phyloP scores from a whole-genome alignment of 306 rosid genomes.

The Biancaea sappan region DNA sequence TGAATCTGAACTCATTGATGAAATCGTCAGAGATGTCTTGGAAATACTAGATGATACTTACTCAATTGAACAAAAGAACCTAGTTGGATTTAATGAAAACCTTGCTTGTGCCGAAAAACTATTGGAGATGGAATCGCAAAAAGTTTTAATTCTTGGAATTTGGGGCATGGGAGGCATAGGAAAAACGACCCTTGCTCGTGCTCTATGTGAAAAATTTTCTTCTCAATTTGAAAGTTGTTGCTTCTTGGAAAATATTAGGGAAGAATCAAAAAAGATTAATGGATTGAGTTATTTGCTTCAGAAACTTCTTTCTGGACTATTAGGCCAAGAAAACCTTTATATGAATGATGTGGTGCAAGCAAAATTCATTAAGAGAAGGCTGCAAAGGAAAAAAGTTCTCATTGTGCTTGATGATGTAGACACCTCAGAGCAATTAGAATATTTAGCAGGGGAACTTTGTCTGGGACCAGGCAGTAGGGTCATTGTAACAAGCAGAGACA shows the following conservation, averaged over 20 bases:
- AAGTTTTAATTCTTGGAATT: too few species aligned
- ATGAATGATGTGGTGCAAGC: neutral
- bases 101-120: too few species aligned
- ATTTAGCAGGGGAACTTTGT: neutral
- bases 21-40: too few species aligned
- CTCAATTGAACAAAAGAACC: too few species aligned
- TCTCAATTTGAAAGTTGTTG: neutral
- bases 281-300: neutral
- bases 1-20: too few species aligned
- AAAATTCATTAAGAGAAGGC: neutral
- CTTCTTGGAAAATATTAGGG: constrained; percentile 27
- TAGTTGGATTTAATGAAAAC: too few species aligned
- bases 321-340: neutral
- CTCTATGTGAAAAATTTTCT: too few species aligned
- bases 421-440: neutral
- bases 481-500: constrained; percentile 34
- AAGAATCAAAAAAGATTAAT: neutral
- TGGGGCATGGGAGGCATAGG: too few species aligned
- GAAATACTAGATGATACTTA: too few species aligned
- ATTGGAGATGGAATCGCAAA: too few species aligned
- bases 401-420: constrained; percentile 33
- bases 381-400: constrained; percentile 9
- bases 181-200: too few species aligned
- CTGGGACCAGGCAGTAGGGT: constrained; percentile 21
- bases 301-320: neutral